Evolutionary conservation across 495 filamentous ascomycete species (phyloP).

Genomic region (Xylaria cubensis): DNA sequence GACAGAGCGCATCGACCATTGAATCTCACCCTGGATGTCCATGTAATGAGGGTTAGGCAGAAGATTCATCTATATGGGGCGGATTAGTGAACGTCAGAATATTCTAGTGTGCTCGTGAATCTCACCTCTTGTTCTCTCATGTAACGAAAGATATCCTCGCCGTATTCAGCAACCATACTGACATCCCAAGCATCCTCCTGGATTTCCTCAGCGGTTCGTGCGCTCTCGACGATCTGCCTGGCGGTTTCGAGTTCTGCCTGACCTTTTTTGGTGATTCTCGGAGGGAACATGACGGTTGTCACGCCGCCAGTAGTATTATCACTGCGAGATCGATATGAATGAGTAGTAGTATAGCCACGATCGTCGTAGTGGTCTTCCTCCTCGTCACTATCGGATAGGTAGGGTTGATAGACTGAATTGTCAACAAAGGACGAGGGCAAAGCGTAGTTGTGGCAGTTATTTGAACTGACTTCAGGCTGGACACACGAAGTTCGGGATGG

Average conservation of each 20-base stretch:
- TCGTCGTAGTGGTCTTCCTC: conserved; percentile 82
- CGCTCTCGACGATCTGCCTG: conserved; percentile 68
- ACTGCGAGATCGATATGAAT: conserved; percentile 73
- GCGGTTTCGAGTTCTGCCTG: conserved; percentile 73
- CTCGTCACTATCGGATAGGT: conserved; percentile 64
- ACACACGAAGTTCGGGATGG: background rate
- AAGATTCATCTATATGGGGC: conserved; percentile 67
- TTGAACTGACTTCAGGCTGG: conserved; percentile 2
- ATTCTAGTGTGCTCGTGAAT: background rate
- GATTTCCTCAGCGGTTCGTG: conserved; percentile 61
- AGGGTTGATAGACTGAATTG: conserved; percentile 27
- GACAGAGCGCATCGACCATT: conserved; percentile 98
- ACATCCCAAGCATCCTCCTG: conserved; percentile 84
- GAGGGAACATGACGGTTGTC: conserved; percentile 71
- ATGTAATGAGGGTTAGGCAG: conserved; percentile 91
- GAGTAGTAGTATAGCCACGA: conserved; percentile 78
- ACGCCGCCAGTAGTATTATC: conserved; percentile 80
- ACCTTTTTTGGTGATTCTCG: conserved; percentile 66
- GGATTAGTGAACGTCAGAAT: conserved; percentile 8
- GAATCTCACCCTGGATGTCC: conserved; percentile 95
- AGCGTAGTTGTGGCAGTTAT: conserved; percentile 4
- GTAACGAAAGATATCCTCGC: conserved; percentile 92
- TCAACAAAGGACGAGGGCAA: conserved; percentile 17
- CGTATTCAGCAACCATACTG: conserved; percentile 98
- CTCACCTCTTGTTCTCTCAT: conserved; percentile 89